Base-by-base conservation (phyloP, 352 stramenopile species). In the Globisporangium acanthophoron region DNA sequence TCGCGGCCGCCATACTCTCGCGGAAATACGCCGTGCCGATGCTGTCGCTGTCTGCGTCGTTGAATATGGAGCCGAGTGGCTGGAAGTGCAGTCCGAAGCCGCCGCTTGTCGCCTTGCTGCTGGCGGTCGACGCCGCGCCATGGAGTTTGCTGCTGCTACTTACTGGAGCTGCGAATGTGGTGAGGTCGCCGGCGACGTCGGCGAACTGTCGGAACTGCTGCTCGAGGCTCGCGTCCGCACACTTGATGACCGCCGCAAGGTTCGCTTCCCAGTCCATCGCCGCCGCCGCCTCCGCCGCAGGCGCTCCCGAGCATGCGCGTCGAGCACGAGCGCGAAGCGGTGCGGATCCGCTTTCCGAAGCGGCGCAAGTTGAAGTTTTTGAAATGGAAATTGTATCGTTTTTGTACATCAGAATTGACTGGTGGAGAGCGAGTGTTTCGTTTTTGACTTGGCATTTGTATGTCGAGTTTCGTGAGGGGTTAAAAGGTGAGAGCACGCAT, bases 201-300 rank as follows among this genome's bases (percentile, higher is more conserved):
- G 76, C 71, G 45, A 88, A 80, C 54, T 87, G 67, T 13, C 69
- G 74, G 68, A 94, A 91, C 58, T 91, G 82, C 67, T 90, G 80
- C 54, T 78, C 66, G 20, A 94, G 71, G 21, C 77, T 88, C 47
- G 72, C 82, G 60, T 94, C 82, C 51, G 80, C 90, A 73, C 83
- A 87, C 62, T 87, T 86, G 73, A 94, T 91, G 59, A 90, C 78
- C 37, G 82, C 70, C 1, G 80, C 80, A 58, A 94, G 76, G 69
- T 90, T 91, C 43, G 73, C 66, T 15, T 67, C 64, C 61, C 61
- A 66, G 50, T 66, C 54, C 61, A 66, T 66, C 27, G 15, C 29
- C 2, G 13, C 43, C 27, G 15, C 29, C 2, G 13, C 43, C 29
- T 13, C 16, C 31, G 29, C 31, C 31, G 3, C 31, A 35, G 24